phyloP scores from a whole-genome alignment of 495 filamentous ascomycete species.

The Trichocladium antarcticum region DNA sequence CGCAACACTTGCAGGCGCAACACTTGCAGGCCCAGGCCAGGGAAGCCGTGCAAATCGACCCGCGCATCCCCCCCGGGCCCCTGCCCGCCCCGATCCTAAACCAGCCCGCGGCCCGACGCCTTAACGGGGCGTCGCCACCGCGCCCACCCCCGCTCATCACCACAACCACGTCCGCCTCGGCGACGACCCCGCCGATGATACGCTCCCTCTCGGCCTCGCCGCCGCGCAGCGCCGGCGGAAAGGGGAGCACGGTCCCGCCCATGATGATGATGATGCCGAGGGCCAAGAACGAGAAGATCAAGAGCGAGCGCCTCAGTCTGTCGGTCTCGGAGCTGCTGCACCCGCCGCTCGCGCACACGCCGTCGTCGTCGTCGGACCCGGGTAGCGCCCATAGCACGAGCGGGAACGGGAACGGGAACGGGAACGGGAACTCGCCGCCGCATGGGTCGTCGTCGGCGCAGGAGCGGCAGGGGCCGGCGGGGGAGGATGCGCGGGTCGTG shows the following conservation, averaged over 20 bases:
- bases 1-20: conserved; percentile 28
- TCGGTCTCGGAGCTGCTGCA: conserved; percentile 24
- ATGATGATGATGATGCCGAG: not conserved
- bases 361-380: conserved; percentile 27
- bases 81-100: not conserved
- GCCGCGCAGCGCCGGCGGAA: not conserved
- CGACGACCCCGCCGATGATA: not conserved
- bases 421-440: no score
- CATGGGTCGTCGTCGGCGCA: no score
- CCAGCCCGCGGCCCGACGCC: not conserved
- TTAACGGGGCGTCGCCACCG: not conserved
- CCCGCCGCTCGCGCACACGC: no score
- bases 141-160: not conserved
- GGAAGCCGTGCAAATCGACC: conserved; percentile 30
- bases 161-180: not conserved
- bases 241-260: not conserved
- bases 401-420: not conserved
- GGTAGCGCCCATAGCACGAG: conserved; percentile 28
- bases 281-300: not conserved
- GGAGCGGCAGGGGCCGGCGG: conserved; percentile 1
- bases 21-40: conserved; percentile 24
- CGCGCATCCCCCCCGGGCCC: conserved; percentile 10
- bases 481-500: conserved; percentile 56
- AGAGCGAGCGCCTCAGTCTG: not conserved
- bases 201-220: not conserved